Conservation (phyloP, 2,329 filamentous ascomycete species). For the Coniosporium tulheliwenetii region DNA sequence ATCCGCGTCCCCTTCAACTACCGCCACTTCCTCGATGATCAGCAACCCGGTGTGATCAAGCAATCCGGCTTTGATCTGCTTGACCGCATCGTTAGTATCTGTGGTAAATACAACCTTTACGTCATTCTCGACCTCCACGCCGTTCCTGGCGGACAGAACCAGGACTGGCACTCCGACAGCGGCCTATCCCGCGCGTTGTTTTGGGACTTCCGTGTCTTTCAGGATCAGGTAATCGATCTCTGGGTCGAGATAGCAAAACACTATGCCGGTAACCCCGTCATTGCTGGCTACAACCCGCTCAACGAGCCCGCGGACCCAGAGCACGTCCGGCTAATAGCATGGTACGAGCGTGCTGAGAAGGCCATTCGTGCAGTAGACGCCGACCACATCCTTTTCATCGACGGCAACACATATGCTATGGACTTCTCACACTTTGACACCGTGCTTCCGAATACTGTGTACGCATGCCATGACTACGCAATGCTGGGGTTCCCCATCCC, state of each 20-base stretch:
- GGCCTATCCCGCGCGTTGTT: constrained; percentile 25
- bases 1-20: constrained; percentile 47
- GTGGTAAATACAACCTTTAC: constrained; percentile 31
- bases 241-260: constrained; percentile 31
- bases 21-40: constrained; percentile 38
- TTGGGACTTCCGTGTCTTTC: constrained; percentile 35
- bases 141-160: constrained; percentile 33
- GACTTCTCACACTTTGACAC: no score
- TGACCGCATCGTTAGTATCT: constrained; percentile 33
- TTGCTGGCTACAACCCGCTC: constrained; percentile 36
- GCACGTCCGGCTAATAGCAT: constrained; percentile 28
- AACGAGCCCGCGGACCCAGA: constrained; percentile 35
- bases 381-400: no score
- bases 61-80: constrained; percentile 32
- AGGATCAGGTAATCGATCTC: constrained; percentile 33
- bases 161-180: constrained; percentile 36
- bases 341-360: constrained; percentile 31
- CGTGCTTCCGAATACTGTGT: no score
- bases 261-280: constrained; percentile 24
- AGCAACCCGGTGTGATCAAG: constrained; percentile 33
- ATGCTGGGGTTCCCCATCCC: no score
- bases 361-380: constrained; percentile 28
- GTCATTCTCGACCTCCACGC: constrained; percentile 36
- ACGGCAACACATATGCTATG: no score
- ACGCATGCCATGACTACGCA: no score